A percentile compares a stretch with the other conserved stretches of the same genome.
Evolutionary conservation across 768 basidiomycete genomes (phyloP).

Genomic region (Tulasnella sp.): DNA sequence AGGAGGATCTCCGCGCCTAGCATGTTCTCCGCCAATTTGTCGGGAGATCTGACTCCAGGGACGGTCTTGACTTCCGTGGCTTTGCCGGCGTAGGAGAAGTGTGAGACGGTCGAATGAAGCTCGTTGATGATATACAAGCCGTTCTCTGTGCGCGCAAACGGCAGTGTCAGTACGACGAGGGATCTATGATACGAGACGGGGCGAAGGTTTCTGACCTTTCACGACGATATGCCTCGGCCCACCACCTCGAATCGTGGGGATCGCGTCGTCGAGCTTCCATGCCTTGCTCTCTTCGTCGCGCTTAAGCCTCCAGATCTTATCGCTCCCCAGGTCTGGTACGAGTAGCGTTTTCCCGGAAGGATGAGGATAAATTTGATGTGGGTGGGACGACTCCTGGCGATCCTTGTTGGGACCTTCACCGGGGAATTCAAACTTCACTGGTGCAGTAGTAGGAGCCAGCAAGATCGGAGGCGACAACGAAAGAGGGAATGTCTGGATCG

Average conservation of each 20-base stretch:
- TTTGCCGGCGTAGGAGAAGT: conserved; percentile 31
- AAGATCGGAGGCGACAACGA: conserved; percentile 40
- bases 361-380: conserved; percentile 57
- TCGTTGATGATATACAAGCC: conserved; percentile 59
- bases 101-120: conserved; percentile 46
- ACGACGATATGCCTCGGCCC: too few species aligned
- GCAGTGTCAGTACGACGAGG: not conserved
- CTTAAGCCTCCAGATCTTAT: conserved; percentile 49
- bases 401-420: conserved; percentile 52
- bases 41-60: conserved; percentile 32
- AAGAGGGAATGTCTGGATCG: conserved; percentile 46
- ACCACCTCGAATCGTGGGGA: too few species aligned
- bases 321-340: conserved; percentile 66
- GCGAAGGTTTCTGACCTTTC: too few species aligned
- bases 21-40: conserved; percentile 27
- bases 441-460: conserved; percentile 21
- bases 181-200: not conserved
- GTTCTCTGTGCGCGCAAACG: conserved; percentile 35
- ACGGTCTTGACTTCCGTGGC: conserved; percentile 21
- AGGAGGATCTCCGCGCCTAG: conserved; percentile 51
- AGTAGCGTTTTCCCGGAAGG: conserved; percentile 48
- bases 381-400: conserved; percentile 57
- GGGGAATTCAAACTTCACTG: conserved; percentile 30
- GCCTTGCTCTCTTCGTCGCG: conserved; percentile 31
- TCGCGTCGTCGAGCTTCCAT: conserved; percentile 39